Evolutionary conservation across 2,329 filamentous ascomycete genomes (phyloP).

Genomic region (Aaosphaeria arxii): DNA sequence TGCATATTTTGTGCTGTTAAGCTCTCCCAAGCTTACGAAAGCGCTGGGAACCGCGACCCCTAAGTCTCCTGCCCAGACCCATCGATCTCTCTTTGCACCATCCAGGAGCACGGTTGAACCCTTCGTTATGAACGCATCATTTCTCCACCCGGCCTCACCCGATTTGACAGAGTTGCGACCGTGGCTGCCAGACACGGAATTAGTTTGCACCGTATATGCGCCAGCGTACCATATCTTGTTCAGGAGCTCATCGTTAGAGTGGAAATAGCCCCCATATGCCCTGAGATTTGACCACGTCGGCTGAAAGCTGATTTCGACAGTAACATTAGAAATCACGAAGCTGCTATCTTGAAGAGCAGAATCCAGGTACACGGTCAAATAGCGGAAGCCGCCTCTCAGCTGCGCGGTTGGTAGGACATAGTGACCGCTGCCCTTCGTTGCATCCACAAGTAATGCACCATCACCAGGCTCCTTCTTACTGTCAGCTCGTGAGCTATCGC

Average conservation of each 20-base stretch:
- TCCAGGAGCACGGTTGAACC: constrained; percentile 40
- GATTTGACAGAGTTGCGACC: constrained; percentile 31
- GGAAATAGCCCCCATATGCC: constrained; percentile 39
- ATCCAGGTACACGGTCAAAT: constrained; percentile 49
- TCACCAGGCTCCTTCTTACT: constrained; percentile 41
- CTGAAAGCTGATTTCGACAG: constrained; percentile 47
- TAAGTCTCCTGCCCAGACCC: constrained; percentile 51
- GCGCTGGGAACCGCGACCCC: constrained; percentile 47
- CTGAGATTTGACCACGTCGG: constrained; percentile 48
- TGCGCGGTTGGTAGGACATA: background rate
- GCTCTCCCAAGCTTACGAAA: constrained; percentile 43
- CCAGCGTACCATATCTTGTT: constrained; percentile 50
- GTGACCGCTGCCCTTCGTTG: constrained; percentile 12
- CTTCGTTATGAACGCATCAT: constrained; percentile 35
- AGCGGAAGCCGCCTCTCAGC: constrained; percentile 53
- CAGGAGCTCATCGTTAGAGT: constrained; percentile 29
- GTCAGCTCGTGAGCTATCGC: constrained; percentile 43
- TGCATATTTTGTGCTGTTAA: constrained; percentile 48
- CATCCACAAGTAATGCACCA: constrained; percentile 47
- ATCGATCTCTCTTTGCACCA: constrained; percentile 41
- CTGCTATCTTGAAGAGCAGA: constrained; percentile 29
- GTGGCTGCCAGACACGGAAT: constrained; percentile 38
- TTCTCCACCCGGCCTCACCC: constrained; percentile 35
- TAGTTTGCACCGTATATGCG: constrained; percentile 52
- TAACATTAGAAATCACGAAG: constrained; percentile 38